These are phyloP conservation scores for Penicillium paxilli DNA, from an alignment of 495 filamentous ascomycete species.

Conservation along the genomic window DNA sequence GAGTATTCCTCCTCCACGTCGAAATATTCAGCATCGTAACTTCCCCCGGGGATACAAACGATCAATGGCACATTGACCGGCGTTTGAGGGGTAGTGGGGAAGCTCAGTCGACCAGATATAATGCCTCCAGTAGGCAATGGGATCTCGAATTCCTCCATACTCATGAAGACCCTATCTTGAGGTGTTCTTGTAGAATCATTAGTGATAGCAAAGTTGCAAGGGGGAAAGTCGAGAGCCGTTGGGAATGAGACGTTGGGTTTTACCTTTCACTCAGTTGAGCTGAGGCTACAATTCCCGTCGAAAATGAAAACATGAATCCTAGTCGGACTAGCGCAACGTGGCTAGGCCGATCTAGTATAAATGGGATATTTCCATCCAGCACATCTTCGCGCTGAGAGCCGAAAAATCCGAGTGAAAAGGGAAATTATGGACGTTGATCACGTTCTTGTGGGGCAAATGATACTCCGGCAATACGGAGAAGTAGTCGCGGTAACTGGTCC, in stretches of 20 bases:
- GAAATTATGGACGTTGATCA: too few relatives aligned
- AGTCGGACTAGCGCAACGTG: too few relatives aligned
- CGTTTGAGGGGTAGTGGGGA: neutral
- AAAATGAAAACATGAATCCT: too few relatives aligned
- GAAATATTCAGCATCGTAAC: conserved; percentile 35
- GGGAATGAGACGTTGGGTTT: neutral
- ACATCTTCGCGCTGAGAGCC: too few relatives aligned
- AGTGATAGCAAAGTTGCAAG: neutral
- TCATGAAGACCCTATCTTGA: neutral
- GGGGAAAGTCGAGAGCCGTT: neutral
- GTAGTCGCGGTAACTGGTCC: too few relatives aligned
- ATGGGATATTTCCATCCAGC: too few relatives aligned
- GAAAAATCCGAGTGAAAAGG: too few relatives aligned
- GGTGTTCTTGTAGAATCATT: neutral
- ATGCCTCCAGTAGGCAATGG: neutral
- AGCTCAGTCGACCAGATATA: neutral
- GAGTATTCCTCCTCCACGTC: conserved; percentile 30
- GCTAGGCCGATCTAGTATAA: too few relatives aligned
- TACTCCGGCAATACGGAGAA: too few relatives aligned
- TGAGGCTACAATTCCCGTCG: too few relatives aligned
- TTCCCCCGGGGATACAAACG: conserved; percentile 36
- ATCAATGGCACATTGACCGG: neutral
- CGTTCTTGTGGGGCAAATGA: too few relatives aligned
- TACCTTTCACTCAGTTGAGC: too few relatives aligned
- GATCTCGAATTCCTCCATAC: neutral